phyloP scores from a whole-genome alignment of 768 basidiomycete species.

The Xanthoconium stramineum region DNA sequence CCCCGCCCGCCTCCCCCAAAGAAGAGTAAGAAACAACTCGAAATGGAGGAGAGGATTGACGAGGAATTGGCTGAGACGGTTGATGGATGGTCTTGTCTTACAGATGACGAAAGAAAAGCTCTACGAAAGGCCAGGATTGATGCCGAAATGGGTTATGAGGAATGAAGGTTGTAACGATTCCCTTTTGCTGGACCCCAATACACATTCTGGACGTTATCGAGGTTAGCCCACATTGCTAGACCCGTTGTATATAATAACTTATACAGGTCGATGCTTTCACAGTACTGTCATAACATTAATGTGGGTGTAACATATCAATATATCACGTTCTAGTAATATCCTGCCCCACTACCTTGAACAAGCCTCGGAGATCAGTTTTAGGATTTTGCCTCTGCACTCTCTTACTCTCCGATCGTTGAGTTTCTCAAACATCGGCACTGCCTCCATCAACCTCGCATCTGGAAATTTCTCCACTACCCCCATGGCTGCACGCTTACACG shows the following conservation, averaged over 20 bases:
- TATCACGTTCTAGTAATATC: background rate
- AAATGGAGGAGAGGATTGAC: slow-evolving; percentile 76
- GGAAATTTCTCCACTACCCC: slow-evolving; percentile 13
- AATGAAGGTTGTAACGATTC: background rate
- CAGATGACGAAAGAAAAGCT: slow-evolving; percentile 43
- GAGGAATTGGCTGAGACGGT: slow-evolving; percentile 72
- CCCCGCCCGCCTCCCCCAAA: slow-evolving; percentile 69
- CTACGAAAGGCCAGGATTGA: slow-evolving; percentile 61
- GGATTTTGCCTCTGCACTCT: slow-evolving; percentile 21
- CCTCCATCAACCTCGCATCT: slow-evolving; percentile 14
- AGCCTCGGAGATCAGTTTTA: slow-evolving; percentile 19
- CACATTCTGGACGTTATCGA: background rate
- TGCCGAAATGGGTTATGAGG: slow-evolving; percentile 60
- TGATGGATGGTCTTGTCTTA: slow-evolving; percentile 55
- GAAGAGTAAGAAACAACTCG: slow-evolving; percentile 78
- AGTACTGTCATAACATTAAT: background rate
- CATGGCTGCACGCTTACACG: slow-evolving; percentile 8
- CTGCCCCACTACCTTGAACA: background rate
- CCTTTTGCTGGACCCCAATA: background rate
- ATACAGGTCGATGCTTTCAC: background rate
- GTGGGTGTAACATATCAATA: background rate
- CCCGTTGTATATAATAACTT: slow-evolving; percentile 6
- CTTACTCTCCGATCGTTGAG: slow-evolving; percentile 10
- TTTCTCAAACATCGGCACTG: slow-evolving; percentile 13
- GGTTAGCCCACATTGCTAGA: background rate